Evolutionary conservation across 2,329 filamentous ascomycete genomes (phyloP).

Genomic region (Trichoderma breve): DNA sequence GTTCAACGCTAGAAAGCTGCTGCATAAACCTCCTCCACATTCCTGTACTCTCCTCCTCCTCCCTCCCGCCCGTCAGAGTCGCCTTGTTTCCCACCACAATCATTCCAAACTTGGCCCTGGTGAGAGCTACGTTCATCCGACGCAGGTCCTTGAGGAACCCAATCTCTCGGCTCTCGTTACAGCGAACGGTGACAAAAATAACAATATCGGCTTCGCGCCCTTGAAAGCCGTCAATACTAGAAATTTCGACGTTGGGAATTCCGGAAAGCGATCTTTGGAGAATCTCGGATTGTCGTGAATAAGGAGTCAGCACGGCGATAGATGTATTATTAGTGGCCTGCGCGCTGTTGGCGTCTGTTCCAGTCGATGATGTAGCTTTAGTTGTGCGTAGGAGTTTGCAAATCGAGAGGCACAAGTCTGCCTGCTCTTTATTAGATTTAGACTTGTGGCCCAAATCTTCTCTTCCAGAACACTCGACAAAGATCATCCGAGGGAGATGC

Average conservation of each 20-base stretch:
- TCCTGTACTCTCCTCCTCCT: constrained; percentile 17
- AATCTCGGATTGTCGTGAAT: constrained; percentile 36
- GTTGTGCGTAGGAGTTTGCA: constrained; percentile 31
- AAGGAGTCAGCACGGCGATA: constrained; percentile 43
- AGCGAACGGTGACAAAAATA: constrained; percentile 43
- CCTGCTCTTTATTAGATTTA: constrained; percentile 41
- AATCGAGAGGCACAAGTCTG: constrained; percentile 34
- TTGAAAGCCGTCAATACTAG: constrained; percentile 44
- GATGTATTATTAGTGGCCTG: constrained; percentile 2
- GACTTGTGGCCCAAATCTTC: constrained; percentile 40
- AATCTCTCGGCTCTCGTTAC: constrained; percentile 38
- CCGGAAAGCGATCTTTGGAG: constrained; percentile 28
- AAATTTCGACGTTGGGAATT: constrained; percentile 34
- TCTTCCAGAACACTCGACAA: constrained; percentile 35
- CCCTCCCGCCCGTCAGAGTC: constrained; percentile 29
- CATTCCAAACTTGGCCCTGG: constrained; percentile 35
- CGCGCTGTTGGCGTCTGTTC: neutral
- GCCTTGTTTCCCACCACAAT: constrained; percentile 33
- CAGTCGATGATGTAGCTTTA: neutral
- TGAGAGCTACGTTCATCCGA: constrained; percentile 42
- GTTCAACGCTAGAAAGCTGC: neutral
- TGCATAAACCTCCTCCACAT: constrained; percentile 18
- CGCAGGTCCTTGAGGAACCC: constrained; percentile 43
- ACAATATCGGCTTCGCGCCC: constrained; percentile 44
- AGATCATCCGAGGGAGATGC: constrained; percentile 28